Evolutionary conservation across 345 rosid species (phyloP).

Genomic region (Eucalyptus pauciflora): DNA sequence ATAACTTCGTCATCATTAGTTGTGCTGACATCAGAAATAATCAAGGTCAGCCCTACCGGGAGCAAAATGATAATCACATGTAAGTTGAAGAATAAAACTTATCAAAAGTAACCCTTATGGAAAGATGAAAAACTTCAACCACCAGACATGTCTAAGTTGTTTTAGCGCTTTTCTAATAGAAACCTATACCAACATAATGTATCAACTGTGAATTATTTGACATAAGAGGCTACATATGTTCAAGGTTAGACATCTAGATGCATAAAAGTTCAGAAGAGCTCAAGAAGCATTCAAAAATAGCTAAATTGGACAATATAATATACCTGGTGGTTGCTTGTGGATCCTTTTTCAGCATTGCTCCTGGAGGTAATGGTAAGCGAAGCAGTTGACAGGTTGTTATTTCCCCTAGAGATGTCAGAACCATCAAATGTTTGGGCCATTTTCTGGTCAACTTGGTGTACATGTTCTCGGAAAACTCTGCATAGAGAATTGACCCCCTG

Average conservation of each 20-base stretch:
- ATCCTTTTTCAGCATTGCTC: background rate
- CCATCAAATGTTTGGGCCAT: background rate
- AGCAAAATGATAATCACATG: background rate
- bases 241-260: background rate
- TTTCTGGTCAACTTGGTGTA: background rate
- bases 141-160: background rate
- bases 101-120: background rate
- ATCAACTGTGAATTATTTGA: background rate
- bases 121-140: background rate
- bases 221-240: background rate
- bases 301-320: background rate
- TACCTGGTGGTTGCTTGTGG: conserved; percentile 2
- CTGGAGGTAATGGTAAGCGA: background rate
- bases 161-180: background rate
- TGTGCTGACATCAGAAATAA: background rate
- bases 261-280: background rate
- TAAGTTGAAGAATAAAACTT: background rate
- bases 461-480: background rate
- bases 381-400: background rate
- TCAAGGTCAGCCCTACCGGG: background rate
- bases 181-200: background rate
- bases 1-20: background rate
- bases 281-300: background rate
- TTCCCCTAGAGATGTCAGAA: background rate
- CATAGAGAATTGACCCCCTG: background rate